Conservation (phyloP, 2,329 filamentous ascomycete species). For the Clonostachys sp. region DNA sequence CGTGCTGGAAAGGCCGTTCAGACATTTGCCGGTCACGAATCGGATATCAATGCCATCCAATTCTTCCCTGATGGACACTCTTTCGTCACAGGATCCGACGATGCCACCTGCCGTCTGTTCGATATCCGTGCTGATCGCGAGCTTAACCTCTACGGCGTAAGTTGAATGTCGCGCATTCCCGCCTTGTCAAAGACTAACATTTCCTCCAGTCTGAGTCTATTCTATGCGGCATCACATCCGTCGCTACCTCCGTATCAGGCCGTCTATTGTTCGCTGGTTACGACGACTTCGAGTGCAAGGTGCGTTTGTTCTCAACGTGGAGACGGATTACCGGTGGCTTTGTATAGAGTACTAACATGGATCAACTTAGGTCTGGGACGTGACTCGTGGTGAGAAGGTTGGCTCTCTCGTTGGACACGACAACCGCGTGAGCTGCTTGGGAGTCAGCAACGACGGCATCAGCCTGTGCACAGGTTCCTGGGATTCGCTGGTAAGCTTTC, state of each 20-base stretch:
- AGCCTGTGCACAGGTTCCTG: conserved; percentile 99
- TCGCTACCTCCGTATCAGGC: conserved; percentile 95
- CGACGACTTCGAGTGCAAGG: conserved; percentile 99
- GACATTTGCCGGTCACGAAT: conserved; percentile 97
- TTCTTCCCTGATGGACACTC: conserved; percentile 99
- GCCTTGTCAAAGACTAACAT: conserved; percentile 8
- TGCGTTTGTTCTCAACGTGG: conserved; percentile 33
- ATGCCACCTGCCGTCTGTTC: conserved; percentile 94
- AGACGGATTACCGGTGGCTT: conserved; percentile 2
- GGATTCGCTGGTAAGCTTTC: conserved; percentile 85
- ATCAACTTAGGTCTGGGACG: conserved; percentile 80
- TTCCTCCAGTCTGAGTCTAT: conserved; percentile 81
- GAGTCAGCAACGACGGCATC: conserved; percentile 98
- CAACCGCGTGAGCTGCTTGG: conserved; percentile 97
- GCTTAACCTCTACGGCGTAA: conserved; percentile 63
- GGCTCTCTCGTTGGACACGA: conserved; percentile 96
- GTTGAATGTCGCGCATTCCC: conserved; percentile 16
- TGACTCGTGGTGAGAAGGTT: conserved; percentile 93
- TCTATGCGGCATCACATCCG: conserved; percentile 95
- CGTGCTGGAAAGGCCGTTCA: conserved; percentile 97
- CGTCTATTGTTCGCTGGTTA: conserved; percentile 94
- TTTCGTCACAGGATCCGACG: conserved; percentile 95
- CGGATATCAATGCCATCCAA: conserved; percentile 98
- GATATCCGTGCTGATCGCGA: conserved; percentile 93
- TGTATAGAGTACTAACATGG: conserved; percentile 5